Evolutionary conservation across 352 stramenopile species (phyloP).

Genomic region (Phytophthora crassamura): DNA sequence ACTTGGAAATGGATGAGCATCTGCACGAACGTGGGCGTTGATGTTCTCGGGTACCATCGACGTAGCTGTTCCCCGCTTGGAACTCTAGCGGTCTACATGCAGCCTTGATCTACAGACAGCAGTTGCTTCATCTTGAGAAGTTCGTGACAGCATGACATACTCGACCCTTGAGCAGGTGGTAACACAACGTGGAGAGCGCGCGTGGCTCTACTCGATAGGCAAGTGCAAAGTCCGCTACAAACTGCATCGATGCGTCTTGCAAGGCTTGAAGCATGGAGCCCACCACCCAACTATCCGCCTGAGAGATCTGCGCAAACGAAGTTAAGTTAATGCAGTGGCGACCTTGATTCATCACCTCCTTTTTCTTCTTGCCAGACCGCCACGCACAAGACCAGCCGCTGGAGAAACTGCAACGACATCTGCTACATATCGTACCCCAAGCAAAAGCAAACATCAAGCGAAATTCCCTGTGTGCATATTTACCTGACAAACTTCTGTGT

Average conservation of each 20-base stretch:
- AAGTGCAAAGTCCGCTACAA: conserved; percentile 51
- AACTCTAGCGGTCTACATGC: conserved; percentile 63
- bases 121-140: conserved; percentile 49
- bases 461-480: neutral
- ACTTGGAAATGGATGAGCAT: conserved; percentile 53
- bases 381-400: too few species aligned
- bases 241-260: conserved; percentile 33
- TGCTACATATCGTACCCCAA: conserved; percentile 15
- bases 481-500: conserved; percentile 54
- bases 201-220: conserved; percentile 46
- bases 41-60: conserved; percentile 38
- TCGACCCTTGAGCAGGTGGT: conserved; percentile 29
- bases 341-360: too few species aligned
- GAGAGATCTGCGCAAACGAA: too few species aligned
- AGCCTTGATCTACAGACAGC: conserved; percentile 48
- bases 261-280: conserved; percentile 51
- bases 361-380: too few species aligned
- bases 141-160: conserved; percentile 53
- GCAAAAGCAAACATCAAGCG: too few species aligned
- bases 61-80: conserved; percentile 60
- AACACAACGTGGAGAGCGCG: conserved; percentile 42
- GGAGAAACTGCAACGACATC: conserved; percentile 39
- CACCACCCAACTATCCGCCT: too few species aligned
- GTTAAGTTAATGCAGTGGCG: too few species aligned
- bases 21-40: conserved; percentile 59